A percentile compares a stretch with the other conserved stretches of the same genome.
These are phyloP conservation scores for Ettlia oleoabundans DNA, from an alignment of 139 green algal genomes.

Conservation along the genomic window DNA sequence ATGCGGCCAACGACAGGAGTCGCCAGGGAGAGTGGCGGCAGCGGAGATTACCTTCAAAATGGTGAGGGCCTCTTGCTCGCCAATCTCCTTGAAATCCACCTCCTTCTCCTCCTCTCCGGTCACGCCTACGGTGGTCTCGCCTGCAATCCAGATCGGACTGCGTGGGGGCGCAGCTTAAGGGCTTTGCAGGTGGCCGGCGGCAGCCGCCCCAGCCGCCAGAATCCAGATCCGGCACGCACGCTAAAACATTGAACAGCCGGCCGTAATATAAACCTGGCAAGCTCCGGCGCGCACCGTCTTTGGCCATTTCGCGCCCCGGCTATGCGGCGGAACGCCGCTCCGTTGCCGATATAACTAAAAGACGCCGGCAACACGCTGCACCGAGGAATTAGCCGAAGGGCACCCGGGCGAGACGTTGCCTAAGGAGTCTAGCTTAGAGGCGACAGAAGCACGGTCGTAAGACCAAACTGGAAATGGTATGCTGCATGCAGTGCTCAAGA, in stretches of 20 bases:
- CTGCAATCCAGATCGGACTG: slow-evolving; percentile 18
- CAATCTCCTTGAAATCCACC: slow-evolving; percentile 78
- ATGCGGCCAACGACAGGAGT: background rate
- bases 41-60: slow-evolving; percentile 34
- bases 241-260: too few relatives aligned
- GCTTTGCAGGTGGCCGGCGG: too few relatives aligned
- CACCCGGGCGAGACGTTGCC: too few relatives aligned
- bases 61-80: slow-evolving; percentile 37
- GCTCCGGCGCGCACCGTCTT: background rate
- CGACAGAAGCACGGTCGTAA: too few relatives aligned
- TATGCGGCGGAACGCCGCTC: background rate
- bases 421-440: too few relatives aligned
- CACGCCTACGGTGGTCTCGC: slow-evolving; percentile 26
- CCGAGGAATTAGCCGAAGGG: too few relatives aligned
- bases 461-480: too few relatives aligned
- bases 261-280: background rate
- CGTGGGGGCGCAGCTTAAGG: background rate
- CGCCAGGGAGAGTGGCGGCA: background rate
- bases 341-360: background rate
- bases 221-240: too few relatives aligned
- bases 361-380: too few relatives aligned
- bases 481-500: too few relatives aligned
- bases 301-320: background rate
- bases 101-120: slow-evolving; percentile 47
- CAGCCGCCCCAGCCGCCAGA: too few relatives aligned